Evolutionary conservation across 352 stramenopile species (phyloP).

Genomic region (Halophytophthora polymorphica): DNA sequence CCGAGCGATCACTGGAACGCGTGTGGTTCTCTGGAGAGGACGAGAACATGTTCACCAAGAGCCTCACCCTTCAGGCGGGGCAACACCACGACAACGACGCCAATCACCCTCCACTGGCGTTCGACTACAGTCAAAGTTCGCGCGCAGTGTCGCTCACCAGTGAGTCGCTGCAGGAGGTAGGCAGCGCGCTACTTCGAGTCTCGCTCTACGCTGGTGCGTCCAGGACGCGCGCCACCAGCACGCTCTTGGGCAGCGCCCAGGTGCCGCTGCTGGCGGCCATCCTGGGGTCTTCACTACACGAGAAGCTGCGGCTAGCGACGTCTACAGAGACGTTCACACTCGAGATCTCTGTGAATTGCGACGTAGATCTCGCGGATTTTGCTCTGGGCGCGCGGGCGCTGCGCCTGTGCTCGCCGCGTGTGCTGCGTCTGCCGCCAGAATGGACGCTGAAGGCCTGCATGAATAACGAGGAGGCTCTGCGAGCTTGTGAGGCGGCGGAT

Average conservation of each 20-base stretch:
- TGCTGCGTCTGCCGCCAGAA: slow-evolving; percentile 40
- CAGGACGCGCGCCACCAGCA: slow-evolving; percentile 27
- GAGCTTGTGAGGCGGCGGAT: slow-evolving; percentile 29
- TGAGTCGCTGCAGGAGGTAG: slow-evolving; percentile 35
- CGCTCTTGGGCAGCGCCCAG: slow-evolving; percentile 29
- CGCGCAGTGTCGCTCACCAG: slow-evolving; percentile 30
- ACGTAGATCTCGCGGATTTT: slow-evolving; percentile 53
- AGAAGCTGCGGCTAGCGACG: slow-evolving; percentile 20
- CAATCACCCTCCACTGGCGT: neutral
- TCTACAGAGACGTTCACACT: slow-evolving; percentile 24
- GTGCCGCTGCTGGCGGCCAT: slow-evolving; percentile 37
- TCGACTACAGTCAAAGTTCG: slow-evolving; percentile 56
- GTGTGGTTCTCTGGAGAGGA: slow-evolving; percentile 55
- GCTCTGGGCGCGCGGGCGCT: slow-evolving; percentile 40
- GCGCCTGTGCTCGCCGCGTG: slow-evolving; percentile 26
- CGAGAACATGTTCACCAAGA: slow-evolving; percentile 47
- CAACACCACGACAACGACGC: neutral
- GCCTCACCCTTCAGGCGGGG: slow-evolving; percentile 19
- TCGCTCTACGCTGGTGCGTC: slow-evolving; percentile 37
- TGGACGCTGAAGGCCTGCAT: slow-evolving; percentile 37
- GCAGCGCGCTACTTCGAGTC: slow-evolving; percentile 33
- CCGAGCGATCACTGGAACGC: slow-evolving; percentile 25
- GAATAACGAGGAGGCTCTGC: slow-evolving; percentile 50
- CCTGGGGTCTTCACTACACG: slow-evolving; percentile 13
- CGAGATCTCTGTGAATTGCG: slow-evolving; percentile 34